Conservation (phyloP, 305 asterid genomes). For the Lippia alba region DNA sequence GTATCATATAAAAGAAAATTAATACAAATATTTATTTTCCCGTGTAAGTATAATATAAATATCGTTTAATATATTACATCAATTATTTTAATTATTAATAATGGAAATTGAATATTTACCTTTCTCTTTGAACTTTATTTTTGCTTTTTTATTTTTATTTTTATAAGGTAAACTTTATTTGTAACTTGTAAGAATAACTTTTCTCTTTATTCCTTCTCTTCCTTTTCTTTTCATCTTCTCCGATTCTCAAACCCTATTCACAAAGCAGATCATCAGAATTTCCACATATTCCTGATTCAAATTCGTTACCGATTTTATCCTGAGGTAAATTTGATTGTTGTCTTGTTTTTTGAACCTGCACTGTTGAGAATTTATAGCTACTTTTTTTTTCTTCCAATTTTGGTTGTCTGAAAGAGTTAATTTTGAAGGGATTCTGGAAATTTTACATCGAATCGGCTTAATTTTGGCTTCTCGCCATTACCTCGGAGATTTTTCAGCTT, state of each 20-base stretch:
- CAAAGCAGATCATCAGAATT: background rate
- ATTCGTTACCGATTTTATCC: slow-evolving; percentile 12
- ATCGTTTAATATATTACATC: too few species aligned
- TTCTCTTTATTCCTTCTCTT: background rate
- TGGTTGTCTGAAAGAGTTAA: slow-evolving; percentile 1
- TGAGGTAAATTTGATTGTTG: slow-evolving; percentile 9
- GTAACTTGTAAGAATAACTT: too few species aligned
- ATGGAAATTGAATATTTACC: too few species aligned
- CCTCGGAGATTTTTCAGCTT: background rate
- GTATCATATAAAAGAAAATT: too few species aligned
- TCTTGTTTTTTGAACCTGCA: background rate
- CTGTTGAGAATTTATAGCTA: too few species aligned
- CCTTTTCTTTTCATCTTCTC: background rate
- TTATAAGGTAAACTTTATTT: too few species aligned
- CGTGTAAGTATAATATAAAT: too few species aligned
- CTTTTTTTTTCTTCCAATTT: too few species aligned
- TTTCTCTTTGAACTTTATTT: too few species aligned
- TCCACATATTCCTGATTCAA: background rate
- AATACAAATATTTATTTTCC: too few species aligned
- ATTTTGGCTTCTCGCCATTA: background rate
- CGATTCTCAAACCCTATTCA: slow-evolving; percentile 28
- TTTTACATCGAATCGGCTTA: background rate
- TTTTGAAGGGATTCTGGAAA: background rate
- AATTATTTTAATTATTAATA: too few species aligned
- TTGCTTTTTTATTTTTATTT: too few species aligned